A percentile compares a stretch with the other conserved stretches of the same genome.
Conservation (phyloP, 768 basidiomycete genomes). For the Tricholoma matsutake region DNA sequence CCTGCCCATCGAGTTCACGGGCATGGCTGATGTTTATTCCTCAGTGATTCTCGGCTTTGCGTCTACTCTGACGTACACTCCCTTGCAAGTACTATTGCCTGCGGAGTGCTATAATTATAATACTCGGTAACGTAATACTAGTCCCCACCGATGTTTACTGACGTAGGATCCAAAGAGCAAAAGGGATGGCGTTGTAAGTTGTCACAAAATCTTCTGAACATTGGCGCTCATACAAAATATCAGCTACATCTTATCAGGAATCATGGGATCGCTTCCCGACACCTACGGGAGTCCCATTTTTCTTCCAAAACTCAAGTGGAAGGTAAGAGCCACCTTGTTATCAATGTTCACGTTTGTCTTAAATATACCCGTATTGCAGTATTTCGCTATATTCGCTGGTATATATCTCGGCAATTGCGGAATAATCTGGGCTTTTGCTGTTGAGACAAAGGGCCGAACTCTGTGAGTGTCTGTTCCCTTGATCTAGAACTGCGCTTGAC, state of each 20-base stretch:
- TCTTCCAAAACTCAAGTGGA: conserved; percentile 33
- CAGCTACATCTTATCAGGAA: conserved; percentile 43
- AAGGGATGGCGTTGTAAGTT: conserved; percentile 54
- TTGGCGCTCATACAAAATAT: background rate
- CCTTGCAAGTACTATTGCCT: conserved; percentile 56
- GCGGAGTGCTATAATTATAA: conserved; percentile 55
- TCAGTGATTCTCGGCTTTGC: conserved; percentile 52
- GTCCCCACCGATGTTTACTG: background rate
- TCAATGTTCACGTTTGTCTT: background rate
- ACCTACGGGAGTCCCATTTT: conserved; percentile 46
- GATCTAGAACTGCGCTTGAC: background rate
- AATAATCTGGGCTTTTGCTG: conserved; percentile 37
- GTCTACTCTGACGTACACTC: conserved; percentile 54
- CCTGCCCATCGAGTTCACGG: background rate
- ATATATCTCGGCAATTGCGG: conserved; percentile 40
- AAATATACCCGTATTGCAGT: conserved; percentile 14
- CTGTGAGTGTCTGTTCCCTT: conserved; percentile 25
- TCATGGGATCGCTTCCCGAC: conserved; percentile 45
- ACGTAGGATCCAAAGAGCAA: conserved; percentile 35
- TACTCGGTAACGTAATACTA: conserved; percentile 33
- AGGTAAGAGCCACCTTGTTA: conserved; percentile 17
- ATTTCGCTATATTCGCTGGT: conserved; percentile 37
- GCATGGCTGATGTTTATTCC: conserved; percentile 18
- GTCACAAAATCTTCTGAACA: conserved; percentile 5
- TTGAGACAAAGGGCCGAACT: conserved; percentile 42